Evolutionary conservation across 495 filamentous ascomycete species (phyloP).

Genomic region (Xylaria cubensis): DNA sequence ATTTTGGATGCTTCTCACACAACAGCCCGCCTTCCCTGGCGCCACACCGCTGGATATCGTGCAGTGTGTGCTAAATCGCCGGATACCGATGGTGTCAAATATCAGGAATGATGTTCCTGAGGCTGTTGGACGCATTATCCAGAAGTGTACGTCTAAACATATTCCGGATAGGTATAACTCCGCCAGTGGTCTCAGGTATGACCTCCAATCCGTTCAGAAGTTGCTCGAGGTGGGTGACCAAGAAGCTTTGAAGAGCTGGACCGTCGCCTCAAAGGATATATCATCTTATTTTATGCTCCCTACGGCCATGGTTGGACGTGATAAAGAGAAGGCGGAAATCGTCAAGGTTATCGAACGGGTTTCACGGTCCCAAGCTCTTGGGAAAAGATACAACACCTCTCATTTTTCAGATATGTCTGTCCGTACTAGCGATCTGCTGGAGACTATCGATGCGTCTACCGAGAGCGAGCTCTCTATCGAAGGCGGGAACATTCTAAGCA

Average conservation of each 20-base stretch:
- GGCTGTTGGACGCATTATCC: constrained; percentile 77
- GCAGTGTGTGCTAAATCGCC: constrained; percentile 79
- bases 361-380: constrained; percentile 61
- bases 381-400: constrained; percentile 50
- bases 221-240: constrained; percentile 78
- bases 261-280: constrained; percentile 76
- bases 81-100: constrained; percentile 74
- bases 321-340: constrained; percentile 71
- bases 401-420: constrained; percentile 62
- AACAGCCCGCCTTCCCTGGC: constrained; percentile 77
- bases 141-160: constrained; percentile 87
- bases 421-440: constrained; percentile 61
- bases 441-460: constrained; percentile 59
- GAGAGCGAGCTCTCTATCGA: constrained; percentile 58
- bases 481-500: constrained; percentile 45
- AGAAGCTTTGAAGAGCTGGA: constrained; percentile 69
- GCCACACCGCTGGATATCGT: constrained; percentile 83
- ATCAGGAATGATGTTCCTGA: constrained; percentile 82
- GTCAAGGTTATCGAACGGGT: constrained; percentile 76
- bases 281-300: constrained; percentile 89
- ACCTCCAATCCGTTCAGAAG: constrained; percentile 71
- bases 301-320: constrained; percentile 76
- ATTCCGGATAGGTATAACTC: constrained; percentile 86
- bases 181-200: constrained; percentile 78
- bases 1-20: constrained; percentile 85